Conservation (phyloP, 2,329 filamentous ascomycete species). For the Boeremia exigua region DNA sequence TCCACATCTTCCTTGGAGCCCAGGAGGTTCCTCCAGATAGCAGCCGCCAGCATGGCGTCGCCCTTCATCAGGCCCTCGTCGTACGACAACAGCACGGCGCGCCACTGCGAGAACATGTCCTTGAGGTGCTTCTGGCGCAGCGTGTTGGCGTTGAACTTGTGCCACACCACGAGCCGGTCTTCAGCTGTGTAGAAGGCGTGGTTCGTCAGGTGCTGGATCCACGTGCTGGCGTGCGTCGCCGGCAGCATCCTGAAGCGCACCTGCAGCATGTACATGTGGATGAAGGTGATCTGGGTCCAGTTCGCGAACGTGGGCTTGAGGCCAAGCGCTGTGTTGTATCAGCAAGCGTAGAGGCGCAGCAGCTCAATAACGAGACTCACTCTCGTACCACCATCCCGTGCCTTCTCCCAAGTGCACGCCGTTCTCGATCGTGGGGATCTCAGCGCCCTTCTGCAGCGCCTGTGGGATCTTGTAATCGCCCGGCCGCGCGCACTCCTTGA, state of each 20-base stretch:
- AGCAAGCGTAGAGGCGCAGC: constrained; percentile 4
- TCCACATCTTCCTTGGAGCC: constrained; percentile 72
- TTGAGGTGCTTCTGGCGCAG: constrained; percentile 72
- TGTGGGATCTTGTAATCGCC: constrained; percentile 80
- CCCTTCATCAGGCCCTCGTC: constrained; percentile 80
- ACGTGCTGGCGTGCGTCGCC: constrained; percentile 70
- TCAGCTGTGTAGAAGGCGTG: constrained; percentile 94
- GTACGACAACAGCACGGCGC: constrained; percentile 82
- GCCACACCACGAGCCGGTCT: constrained; percentile 79
- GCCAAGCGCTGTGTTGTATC: constrained; percentile 67
- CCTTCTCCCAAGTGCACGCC: constrained; percentile 84
- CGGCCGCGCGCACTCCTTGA: constrained; percentile 73
- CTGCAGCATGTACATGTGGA: constrained; percentile 92
- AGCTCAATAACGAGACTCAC: constrained; percentile 57
- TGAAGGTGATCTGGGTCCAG: constrained; percentile 94
- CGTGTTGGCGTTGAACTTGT: constrained; percentile 66
- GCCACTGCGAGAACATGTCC: constrained; percentile 92
- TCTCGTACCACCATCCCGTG: constrained; percentile 79
- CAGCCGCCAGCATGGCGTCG: constrained; percentile 78
- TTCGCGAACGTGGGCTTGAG: constrained; percentile 89
- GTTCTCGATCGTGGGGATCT: constrained; percentile 72
- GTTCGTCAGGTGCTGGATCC: constrained; percentile 90
- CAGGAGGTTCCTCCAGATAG: constrained; percentile 93
- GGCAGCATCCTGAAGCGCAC: constrained; percentile 83
- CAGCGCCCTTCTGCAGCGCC: constrained; percentile 67